Percentiles rank a stretch among this genome's conserved stretches.
Evolutionary conservation across 2,329 filamentous ascomycete genomes (phyloP).

Genomic region (Neoascochyta sp.): DNA sequence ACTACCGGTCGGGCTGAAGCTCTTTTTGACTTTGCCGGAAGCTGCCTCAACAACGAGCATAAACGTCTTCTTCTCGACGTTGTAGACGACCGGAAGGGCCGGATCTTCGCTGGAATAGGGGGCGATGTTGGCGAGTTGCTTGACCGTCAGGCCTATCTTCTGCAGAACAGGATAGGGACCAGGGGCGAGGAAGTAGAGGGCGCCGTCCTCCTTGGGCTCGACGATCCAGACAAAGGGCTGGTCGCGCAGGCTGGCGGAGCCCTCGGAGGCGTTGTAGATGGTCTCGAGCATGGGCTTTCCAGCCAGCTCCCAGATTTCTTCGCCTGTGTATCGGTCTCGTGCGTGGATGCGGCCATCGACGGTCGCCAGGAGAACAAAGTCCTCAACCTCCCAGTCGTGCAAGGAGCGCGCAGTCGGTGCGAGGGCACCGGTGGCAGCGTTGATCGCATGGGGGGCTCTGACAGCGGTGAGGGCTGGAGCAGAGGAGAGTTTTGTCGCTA

Average conservation of each 20-base stretch:
- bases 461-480: conserved; percentile 89
- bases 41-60: conserved; percentile 85
- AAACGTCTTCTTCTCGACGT: conserved; percentile 83
- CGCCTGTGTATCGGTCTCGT: conserved; percentile 80
- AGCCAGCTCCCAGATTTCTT: conserved; percentile 79
- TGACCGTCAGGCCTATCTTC: conserved; percentile 70
- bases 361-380: conserved; percentile 99
- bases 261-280: conserved; percentile 60
- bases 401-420: conserved; percentile 84
- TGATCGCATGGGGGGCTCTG: conserved; percentile 80
- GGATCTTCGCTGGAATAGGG: conserved; percentile 71
- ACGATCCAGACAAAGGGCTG: conserved; percentile 94
- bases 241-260: conserved; percentile 46
- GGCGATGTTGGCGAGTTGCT: conserved; percentile 77
- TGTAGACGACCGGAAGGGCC: conserved; percentile 72
- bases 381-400: conserved; percentile 99
- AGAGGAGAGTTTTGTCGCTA: conserved; percentile 70
- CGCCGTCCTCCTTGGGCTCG: conserved; percentile 83
- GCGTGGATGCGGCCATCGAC: conserved; percentile 96
- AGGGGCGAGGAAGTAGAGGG: conserved; percentile 81
- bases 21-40: conserved; percentile 76
- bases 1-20: conserved; percentile 72
- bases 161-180: conserved; percentile 58
- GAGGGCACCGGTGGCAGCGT: conserved; percentile 43
- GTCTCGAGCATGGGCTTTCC: conserved; percentile 90